Base-by-base conservation (phyloP, 192 early-diverging fungal species). In the Backusella morwellensis region DNA sequence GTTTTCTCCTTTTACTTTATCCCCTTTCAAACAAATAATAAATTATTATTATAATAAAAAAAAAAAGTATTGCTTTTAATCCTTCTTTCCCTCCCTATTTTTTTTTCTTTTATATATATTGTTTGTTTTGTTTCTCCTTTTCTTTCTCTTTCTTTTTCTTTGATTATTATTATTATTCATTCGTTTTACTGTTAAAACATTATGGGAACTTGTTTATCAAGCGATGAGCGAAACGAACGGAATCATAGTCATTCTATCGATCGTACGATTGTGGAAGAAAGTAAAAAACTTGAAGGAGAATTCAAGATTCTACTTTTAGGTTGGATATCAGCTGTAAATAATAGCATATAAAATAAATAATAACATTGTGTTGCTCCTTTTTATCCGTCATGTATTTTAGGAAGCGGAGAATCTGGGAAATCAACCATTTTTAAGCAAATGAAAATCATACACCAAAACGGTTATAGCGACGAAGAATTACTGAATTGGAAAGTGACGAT, bases 351-450 rank as follows among this genome's bases (percentile, higher is more conserved):
- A 32, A 56, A 26, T 56, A 56, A 56, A 8, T n/a, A 54, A 21
- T 8, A 54, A 66, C 52, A 14, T n/a, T 44, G 50, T 19, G 54
- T 19, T 68, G 29, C 23, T 32, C 35, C 23, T 19, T 68, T 72
- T 29, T 32, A 19, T 54, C 47, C 15, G 56, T n/a, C 44, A 3
- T 66, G 15, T 21, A 23, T 32, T 32, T 26, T 72, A 93, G 94
- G 95, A 14, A 93, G 92, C 75, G 97, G 96, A 71, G 97, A 98
- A 84, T 97, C 95, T 67, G 97, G 96, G 76, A 97, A 97, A 82
- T 97, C 95, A 67, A 98, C 97, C 52, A 95, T 98, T 74, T 94
- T 98, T 6, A 98, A 98, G 77, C 97, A 98, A 83, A 98, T 98
- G 95, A 97, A 96, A 85, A 96, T 98, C 81, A 95, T 98, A 79